A percentile compares a stretch with the other conserved stretches of the same genome.
Evolutionary conservation across 2,329 filamentous ascomycete genomes (phyloP).

Genomic region (Stachybotrys chartarum): DNA sequence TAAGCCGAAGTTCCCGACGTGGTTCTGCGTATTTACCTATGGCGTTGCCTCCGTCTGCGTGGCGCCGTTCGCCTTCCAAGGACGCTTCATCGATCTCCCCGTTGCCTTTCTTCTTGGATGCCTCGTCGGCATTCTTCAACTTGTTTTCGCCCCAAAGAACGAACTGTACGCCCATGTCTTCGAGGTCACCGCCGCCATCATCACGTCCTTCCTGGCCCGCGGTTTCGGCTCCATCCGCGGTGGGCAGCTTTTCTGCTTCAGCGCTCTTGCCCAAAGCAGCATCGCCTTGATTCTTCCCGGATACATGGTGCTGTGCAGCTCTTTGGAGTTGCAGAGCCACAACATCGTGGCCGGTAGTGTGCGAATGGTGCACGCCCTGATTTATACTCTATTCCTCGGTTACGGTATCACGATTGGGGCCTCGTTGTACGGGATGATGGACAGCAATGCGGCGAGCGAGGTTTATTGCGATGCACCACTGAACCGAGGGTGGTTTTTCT

Average conservation of each 20-base stretch:
- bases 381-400: conserved; percentile 67
- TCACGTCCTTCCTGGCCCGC: conserved; percentile 63
- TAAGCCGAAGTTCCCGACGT: conserved; percentile 39
- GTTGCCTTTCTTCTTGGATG: conserved; percentile 70
- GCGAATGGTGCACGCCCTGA: conserved; percentile 68
- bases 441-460: conserved; percentile 41
- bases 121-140: conserved; percentile 66
- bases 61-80: conserved; percentile 73
- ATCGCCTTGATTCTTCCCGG: conserved; percentile 70
- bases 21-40: conserved; percentile 58
- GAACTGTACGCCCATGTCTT: conserved; percentile 56
- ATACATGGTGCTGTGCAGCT: conserved; percentile 36
- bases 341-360: conserved; percentile 67
- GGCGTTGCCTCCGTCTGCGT: conserved; percentile 70
- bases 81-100: conserved; percentile 70
- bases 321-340: conserved; percentile 61
- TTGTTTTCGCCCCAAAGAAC: conserved; percentile 66
- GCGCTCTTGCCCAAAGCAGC: conserved; percentile 63
- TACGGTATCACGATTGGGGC: conserved; percentile 68
- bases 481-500: conserved; percentile 44
- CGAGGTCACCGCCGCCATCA: conserved; percentile 48
- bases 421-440: conserved; percentile 58
- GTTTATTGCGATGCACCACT: conserved; percentile 39
- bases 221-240: conserved; percentile 58
- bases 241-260: conserved; percentile 61